A percentile compares a stretch with the other conserved stretches of the same genome.
These are phyloP conservation scores for Lodderomyces metapsilosis DNA, from an alignment of 1,139 yeast species.

Conservation along the genomic window DNA sequence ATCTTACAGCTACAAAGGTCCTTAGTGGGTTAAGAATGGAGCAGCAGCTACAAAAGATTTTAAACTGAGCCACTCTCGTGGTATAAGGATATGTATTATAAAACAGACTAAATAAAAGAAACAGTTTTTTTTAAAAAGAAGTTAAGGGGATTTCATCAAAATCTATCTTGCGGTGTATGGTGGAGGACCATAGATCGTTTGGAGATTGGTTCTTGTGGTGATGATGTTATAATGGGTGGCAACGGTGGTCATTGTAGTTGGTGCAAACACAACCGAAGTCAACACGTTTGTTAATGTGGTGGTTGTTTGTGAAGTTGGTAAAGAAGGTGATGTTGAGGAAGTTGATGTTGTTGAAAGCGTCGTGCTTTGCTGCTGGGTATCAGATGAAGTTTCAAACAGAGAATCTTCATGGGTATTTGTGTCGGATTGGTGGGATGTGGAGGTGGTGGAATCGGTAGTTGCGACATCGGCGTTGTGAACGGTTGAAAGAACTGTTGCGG, in stretches of 20 bases:
- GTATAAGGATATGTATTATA: too few species aligned
- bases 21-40: slow-evolving; percentile 36
- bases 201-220: slow-evolving; percentile 12
- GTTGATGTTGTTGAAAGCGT: neutral
- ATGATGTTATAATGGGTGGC: slow-evolving; percentile 12
- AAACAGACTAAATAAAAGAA: neutral
- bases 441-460: neutral
- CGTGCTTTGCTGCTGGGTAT: slow-evolving; percentile 1
- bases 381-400: slow-evolving; percentile 1
- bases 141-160: too few species aligned
- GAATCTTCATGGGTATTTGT: slow-evolving; percentile 4
- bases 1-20: slow-evolving; percentile 38
- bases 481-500: neutral
- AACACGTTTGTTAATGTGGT: slow-evolving; percentile 5
- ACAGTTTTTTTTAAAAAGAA: neutral
- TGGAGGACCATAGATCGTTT: slow-evolving; percentile 14
- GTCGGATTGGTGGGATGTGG: neutral
- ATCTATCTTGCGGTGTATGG: slow-evolving; percentile 8
- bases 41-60: slow-evolving; percentile 8
- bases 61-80: too few species aligned
- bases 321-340: slow-evolving; percentile 4
- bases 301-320: neutral
- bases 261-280: slow-evolving; percentile 12
- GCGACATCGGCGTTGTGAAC: neutral
- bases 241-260: slow-evolving; percentile 13